phyloP scores from a whole-genome alignment of 805 yeast species.

The Cyberlindnera nakhonratchasimensis region DNA sequence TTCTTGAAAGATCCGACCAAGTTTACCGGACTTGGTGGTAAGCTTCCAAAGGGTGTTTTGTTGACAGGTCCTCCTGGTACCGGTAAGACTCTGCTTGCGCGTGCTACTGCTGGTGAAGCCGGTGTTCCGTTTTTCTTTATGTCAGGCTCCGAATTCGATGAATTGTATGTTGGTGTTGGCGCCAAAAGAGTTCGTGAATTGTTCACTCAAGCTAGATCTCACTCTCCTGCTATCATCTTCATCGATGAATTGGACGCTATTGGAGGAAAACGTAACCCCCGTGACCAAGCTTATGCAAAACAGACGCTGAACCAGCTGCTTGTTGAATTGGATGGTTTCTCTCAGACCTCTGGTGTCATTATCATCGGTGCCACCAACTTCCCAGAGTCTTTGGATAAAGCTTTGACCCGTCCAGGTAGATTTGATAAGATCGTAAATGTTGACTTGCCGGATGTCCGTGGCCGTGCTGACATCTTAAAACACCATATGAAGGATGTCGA shows the following conservation, averaged over 20 bases:
- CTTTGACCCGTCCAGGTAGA: conserved; percentile 96
- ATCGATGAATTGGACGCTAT: conserved; percentile 98
- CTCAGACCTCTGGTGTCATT: conserved; percentile 89
- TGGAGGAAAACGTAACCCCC: conserved; percentile 96
- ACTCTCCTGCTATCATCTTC: conserved; percentile 95
- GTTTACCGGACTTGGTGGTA: conserved; percentile 96
- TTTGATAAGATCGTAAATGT: conserved; percentile 95
- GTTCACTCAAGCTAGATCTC: conserved; percentile 87
- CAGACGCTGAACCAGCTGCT: conserved; percentile 94
- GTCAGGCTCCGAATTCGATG: conserved; percentile 99
- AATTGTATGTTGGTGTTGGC: conserved; percentile 97
- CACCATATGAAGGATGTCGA: conserved; percentile 93
- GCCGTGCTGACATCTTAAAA: conserved; percentile 86
- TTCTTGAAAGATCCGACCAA: conserved; percentile 94
- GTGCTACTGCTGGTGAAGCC: conserved; percentile 99
- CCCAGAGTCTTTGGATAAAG: conserved; percentile 95
- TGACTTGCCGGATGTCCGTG: conserved; percentile 96
- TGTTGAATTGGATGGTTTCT: conserved; percentile 94
- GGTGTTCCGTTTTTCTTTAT: conserved; percentile 98
- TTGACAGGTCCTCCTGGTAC: conserved; percentile 99
- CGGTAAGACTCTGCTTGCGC: conserved; percentile 92
- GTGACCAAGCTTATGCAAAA: conserved; percentile 96
- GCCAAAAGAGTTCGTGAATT: conserved; percentile 96
- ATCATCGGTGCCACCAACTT: conserved; percentile 98
- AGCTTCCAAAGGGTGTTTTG: conserved; percentile 93